phyloP scores from a whole-genome alignment of 1,139 yeast genomes.

The Pichia sp. region DNA sequence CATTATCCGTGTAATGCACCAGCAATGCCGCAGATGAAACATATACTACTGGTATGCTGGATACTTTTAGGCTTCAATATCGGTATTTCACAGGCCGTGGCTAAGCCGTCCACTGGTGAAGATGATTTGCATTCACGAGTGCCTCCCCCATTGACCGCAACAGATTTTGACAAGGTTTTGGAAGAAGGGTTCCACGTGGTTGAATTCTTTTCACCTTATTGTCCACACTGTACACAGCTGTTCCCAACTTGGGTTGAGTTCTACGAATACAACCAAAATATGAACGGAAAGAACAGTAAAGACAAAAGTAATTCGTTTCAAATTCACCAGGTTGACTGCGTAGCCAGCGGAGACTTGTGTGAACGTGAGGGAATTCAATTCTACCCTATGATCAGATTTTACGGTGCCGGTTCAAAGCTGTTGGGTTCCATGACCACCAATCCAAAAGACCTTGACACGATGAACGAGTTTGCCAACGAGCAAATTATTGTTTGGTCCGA shows the following conservation, averaged over 20 bases:
- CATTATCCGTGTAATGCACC: not conserved
- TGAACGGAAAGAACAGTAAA: conserved; percentile 23
- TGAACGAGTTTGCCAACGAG: conserved; percentile 51
- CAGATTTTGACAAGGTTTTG: conserved; percentile 43
- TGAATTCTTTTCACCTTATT: conserved; percentile 67
- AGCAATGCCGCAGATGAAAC: not conserved
- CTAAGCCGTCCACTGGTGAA: not conserved
- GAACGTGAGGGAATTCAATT: conserved; percentile 49
- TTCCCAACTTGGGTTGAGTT: conserved; percentile 65
- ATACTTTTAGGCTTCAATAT: not conserved
- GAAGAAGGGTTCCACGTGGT: conserved; percentile 50
- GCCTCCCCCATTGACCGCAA: conserved; percentile 29
- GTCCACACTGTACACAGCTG: conserved; percentile 61
- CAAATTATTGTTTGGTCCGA: conserved; percentile 38
- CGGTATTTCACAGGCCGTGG: not conserved
- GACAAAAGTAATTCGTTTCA: conserved; percentile 31
- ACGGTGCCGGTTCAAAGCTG: conserved; percentile 49
- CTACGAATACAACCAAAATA: conserved; percentile 40
- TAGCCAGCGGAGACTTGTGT: conserved; percentile 69
- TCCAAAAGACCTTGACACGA: conserved; percentile 44
- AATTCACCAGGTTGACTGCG: conserved; percentile 69
- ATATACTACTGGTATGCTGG: not conserved
- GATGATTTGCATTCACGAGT: conserved; percentile 17
- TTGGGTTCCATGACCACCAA: conserved; percentile 27
- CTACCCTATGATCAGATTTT: conserved; percentile 59